Conservation (phyloP, 305 asterid genomes). For the Rubia tinctorum region DNA sequence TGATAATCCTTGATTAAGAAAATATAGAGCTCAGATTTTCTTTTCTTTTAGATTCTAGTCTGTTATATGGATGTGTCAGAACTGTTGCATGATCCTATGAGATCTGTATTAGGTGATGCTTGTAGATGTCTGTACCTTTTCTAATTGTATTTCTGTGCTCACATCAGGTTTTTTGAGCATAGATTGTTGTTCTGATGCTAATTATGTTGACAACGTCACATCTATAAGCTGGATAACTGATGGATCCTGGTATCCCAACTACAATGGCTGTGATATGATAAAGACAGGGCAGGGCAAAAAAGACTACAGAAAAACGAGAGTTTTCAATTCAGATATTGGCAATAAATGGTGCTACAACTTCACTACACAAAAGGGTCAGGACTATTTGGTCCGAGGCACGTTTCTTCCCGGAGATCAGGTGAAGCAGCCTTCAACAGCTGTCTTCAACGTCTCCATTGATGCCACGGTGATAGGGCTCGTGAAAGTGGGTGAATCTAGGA, state of each 20-base stretch:
- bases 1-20: too few species aligned
- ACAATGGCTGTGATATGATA: constrained; percentile 33
- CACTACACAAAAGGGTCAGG: constrained; percentile 36
- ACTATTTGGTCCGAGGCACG: constrained; percentile 45
- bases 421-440: constrained; percentile 23
- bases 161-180: constrained; percentile 52
- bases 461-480: constrained; percentile 41
- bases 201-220: constrained; percentile 27
- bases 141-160: constrained; percentile 7
- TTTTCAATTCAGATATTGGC: constrained; percentile 31
- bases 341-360: constrained; percentile 53
- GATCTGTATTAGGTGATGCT: too few species aligned
- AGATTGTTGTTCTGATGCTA: constrained; percentile 36
- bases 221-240: constrained; percentile 38
- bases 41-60: too few species aligned
- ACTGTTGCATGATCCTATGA: too few species aligned
- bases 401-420: constrained; percentile 38
- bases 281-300: constrained; percentile 24
- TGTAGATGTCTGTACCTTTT: not conserved
- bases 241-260: constrained; percentile 44
- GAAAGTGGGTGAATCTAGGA: constrained; percentile 15
- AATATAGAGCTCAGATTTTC: too few species aligned
- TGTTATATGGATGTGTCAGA: too few species aligned
- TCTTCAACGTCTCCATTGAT: constrained; percentile 40
- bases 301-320: constrained; percentile 30